phyloP scores from a whole-genome alignment of 2,329 filamentous ascomycete genomes.

The Beauveria medogensis region DNA sequence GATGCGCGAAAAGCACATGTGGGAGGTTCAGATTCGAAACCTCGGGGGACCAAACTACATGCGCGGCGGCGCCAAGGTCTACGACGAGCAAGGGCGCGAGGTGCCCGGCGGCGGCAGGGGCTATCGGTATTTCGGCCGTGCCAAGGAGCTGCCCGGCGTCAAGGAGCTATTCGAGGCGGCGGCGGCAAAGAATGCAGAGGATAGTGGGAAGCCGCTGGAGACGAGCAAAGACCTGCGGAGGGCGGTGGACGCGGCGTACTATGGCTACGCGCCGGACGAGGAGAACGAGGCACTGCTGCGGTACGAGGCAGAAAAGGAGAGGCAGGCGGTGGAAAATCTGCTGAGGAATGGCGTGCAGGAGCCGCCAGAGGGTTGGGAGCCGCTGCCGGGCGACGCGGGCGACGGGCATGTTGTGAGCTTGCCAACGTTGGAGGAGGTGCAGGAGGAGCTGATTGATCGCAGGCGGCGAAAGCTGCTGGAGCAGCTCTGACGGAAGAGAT shows the following conservation, averaged over 20 bases:
- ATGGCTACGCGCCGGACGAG: slow-evolving; percentile 88
- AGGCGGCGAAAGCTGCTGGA: slow-evolving; percentile 76
- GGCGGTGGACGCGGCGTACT: slow-evolving; percentile 88
- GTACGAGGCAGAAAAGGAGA: slow-evolving; percentile 79
- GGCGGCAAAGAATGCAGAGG: slow-evolving; percentile 44
- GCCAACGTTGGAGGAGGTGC: slow-evolving; percentile 85
- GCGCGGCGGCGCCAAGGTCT: slow-evolving; percentile 61
- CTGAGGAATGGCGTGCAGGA: slow-evolving; percentile 47
- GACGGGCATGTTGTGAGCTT: slow-evolving; percentile 77
- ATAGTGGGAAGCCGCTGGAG: slow-evolving; percentile 51
- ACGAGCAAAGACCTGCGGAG: slow-evolving; percentile 61
- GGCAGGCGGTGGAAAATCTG: slow-evolving; percentile 66
- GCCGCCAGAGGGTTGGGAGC: slow-evolving; percentile 66
- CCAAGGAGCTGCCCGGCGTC: slow-evolving; percentile 82
- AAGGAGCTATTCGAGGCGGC: slow-evolving; percentile 92
- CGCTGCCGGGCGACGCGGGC: slow-evolving; percentile 77
- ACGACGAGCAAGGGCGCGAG: slow-evolving; percentile 66
- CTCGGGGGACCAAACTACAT: slow-evolving; percentile 97
- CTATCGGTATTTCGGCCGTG: slow-evolving; percentile 89
- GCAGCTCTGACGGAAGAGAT: slow-evolving; percentile 47
- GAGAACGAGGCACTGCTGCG: slow-evolving; percentile 74
- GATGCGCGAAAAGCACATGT: slow-evolving; percentile 98
- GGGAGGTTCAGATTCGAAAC: slow-evolving; percentile 94
- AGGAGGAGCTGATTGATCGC: slow-evolving; percentile 83
- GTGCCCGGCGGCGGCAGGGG: slow-evolving; percentile 73